Base-by-base conservation (phyloP, 257 asterid genomes). In the Primulina huaijiensis region DNA sequence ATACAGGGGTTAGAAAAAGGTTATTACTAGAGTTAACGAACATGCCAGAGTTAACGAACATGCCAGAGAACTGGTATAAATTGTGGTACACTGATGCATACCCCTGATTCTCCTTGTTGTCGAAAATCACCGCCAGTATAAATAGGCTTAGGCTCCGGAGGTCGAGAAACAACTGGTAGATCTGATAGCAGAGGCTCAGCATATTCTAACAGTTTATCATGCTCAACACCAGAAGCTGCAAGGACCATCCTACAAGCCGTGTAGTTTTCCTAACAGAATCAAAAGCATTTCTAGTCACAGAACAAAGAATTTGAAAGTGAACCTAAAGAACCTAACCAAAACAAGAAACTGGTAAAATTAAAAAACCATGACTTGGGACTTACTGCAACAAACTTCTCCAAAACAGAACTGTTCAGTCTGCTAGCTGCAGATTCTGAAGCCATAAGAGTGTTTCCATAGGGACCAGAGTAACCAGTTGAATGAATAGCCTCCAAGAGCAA, bases 171-270 rank as follows among this genome's bases (percentile, higher is more conserved):
- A 6, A 21, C 75, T 65, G 90, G 93, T 65, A 92, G 78, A 78
- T 89, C 97, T 69, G 86, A 83, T 35, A 92, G 87, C 77, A 92
- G 90, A 21, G 96, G 95, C 80, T 88, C 87, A 35, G 96, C 96
- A 85, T 86, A 67, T 72, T 81, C 82, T 77, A 92, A 77, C 69
- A 92, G 70, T 74, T 86, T 90, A 60, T 83, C 92, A 79, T 89
- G 97, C 72, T 92, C 97, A 66, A 87, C 93, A 72, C 97, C 97
- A 20, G 92, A 80, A 76, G 96, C 97, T 61, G 95, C 93, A 76
- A 92, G 92, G 70, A 92, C 87, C 86, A 89, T 89, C 75, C 95
- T 78, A 78, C 92, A 68, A 78, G 96, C 97, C 50, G 86, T 89
- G 75, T 83, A 92, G 77, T 92, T 86, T 76, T 83, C 81, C 97